phyloP scores from a whole-genome alignment of 2,329 filamentous ascomycete genomes.

The Microcera coccophila region DNA sequence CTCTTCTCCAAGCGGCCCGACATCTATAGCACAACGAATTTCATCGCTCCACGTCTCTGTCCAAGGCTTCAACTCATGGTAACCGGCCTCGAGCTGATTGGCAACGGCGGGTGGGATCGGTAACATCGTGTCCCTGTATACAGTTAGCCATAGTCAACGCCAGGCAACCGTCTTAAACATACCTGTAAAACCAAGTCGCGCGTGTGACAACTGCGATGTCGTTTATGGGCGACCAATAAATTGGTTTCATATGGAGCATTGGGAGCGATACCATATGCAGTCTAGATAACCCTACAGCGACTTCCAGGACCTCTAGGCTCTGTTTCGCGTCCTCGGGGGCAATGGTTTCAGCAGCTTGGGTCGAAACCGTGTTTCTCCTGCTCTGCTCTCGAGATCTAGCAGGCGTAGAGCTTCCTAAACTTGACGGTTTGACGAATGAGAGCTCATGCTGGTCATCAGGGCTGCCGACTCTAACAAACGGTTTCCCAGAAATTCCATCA shows the following conservation, averaged over 20 bases:
- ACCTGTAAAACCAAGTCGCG: slow-evolving; percentile 94
- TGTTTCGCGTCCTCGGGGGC: slow-evolving; percentile 9
- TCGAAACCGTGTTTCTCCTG: slow-evolving; percentile 1
- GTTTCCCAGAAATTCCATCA: slow-evolving; percentile 53
- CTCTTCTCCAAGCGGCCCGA: slow-evolving; percentile 84
- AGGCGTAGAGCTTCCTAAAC: slow-evolving; percentile 4
- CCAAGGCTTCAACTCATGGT: slow-evolving; percentile 80
- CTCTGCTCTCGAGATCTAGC: slow-evolving; percentile 8
- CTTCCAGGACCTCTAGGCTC: slow-evolving; percentile 44
- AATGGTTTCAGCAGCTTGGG: slow-evolving; percentile 9
- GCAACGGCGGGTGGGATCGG: slow-evolving; percentile 81
- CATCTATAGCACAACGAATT: slow-evolving; percentile 81
- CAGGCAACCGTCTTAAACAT: slow-evolving; percentile 10
- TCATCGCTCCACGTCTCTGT: slow-evolving; percentile 92
- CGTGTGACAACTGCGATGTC: slow-evolving; percentile 79
- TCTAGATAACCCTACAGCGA: slow-evolving; percentile 85
- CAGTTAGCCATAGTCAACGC: slow-evolving; percentile 13
- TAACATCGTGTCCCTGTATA: slow-evolving; percentile 71
- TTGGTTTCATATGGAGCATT: slow-evolving; percentile 83
- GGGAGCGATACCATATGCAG: slow-evolving; percentile 86
- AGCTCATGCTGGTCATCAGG: slow-evolving; percentile 26
- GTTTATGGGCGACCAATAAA: slow-evolving; percentile 95
- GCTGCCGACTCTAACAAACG: slow-evolving; percentile 47
- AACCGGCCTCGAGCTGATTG: slow-evolving; percentile 90
- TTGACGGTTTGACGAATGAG: slow-evolving; percentile 8